These are phyloP conservation scores for Coprinopsis strossmayeri DNA, from an alignment of 768 basidiomycete genomes.

Conservation along the genomic window DNA sequence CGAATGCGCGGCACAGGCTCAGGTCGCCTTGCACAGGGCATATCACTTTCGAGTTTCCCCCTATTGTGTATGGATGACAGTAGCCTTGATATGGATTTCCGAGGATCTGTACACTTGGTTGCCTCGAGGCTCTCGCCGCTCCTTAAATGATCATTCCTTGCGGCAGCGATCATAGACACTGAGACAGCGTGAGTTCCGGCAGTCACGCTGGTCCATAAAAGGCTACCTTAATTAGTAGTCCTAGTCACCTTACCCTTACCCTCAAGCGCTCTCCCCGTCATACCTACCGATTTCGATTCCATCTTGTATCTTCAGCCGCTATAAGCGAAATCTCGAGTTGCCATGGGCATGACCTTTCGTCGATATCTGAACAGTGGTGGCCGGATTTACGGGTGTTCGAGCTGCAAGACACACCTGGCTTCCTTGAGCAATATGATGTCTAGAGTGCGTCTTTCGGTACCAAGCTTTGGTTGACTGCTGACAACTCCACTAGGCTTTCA, in stretches of 20 bases:
- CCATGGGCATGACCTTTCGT: constrained; percentile 88
- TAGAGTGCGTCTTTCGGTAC: constrained; percentile 47
- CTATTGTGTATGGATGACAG: too few relatives aligned
- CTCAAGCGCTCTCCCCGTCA: background rate
- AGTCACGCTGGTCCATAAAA: background rate
- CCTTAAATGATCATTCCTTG: too few relatives aligned
- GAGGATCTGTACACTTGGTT: too few relatives aligned
- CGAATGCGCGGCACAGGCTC: too few relatives aligned
- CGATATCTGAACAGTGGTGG: constrained; percentile 72
- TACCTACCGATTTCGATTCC: background rate
- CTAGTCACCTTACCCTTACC: background rate
- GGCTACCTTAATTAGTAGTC: background rate
- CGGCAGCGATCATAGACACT: too few relatives aligned
- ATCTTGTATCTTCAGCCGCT: background rate
- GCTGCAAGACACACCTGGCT: constrained; percentile 86
- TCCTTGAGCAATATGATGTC: constrained; percentile 90
- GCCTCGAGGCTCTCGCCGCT: too few relatives aligned
- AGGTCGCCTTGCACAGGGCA: too few relatives aligned
- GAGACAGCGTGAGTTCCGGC: background rate
- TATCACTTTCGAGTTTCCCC: too few relatives aligned
- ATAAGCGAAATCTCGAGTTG: background rate
- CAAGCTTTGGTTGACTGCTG: too few relatives aligned
- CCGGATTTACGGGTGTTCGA: constrained; percentile 83
- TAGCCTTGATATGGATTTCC: too few relatives aligned
- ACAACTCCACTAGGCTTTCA: constrained; percentile 98